Evolutionary conservation across 176 grass and related monocot species (phyloP).

Genomic region (Puccinellia tenuiflora): DNA sequence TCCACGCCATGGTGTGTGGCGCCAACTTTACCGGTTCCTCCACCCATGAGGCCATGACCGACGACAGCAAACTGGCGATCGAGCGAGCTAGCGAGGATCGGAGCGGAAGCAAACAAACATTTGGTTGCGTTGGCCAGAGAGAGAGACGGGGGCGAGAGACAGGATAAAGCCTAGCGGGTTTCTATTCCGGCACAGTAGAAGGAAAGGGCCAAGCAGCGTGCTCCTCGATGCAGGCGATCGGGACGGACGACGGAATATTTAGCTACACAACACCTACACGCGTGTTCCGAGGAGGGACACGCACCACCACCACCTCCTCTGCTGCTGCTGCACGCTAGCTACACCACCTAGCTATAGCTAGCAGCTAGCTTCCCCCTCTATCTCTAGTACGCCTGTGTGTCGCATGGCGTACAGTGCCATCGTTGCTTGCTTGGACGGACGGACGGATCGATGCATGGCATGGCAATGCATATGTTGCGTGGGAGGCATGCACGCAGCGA

Average conservation of each 20-base stretch:
- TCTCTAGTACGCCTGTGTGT: neutral
- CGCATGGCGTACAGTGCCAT: neutral
- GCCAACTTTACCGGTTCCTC: neutral
- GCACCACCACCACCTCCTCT: neutral
- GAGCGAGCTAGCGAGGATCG: neutral
- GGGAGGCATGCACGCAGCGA: conserved; percentile 11
- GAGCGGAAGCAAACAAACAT: neutral
- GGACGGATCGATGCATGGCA: conserved; percentile 27
- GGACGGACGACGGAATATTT: conserved; percentile 32
- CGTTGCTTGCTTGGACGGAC: neutral
- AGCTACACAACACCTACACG: too few relatives aligned
- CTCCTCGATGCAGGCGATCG: conserved; percentile 1
- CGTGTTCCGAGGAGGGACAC: conserved; percentile 33
- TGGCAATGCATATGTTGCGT: conserved; percentile 24
- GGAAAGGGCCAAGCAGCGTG: conserved; percentile 19
- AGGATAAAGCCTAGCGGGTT: conserved; percentile 17
- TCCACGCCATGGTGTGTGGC: neutral
- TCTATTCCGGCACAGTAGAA: conserved; percentile 15
- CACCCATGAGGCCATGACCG: neutral
- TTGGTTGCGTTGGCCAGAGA: neutral
- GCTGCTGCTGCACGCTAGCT: too few relatives aligned
- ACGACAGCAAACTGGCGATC: neutral
- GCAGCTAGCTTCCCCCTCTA: too few relatives aligned
- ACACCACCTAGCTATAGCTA: too few relatives aligned
- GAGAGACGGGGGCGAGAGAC: neutral